Evolutionary conservation across 805 yeast genomes (phyloP).

Genomic region (Sugiyamaella chiloensis): DNA sequence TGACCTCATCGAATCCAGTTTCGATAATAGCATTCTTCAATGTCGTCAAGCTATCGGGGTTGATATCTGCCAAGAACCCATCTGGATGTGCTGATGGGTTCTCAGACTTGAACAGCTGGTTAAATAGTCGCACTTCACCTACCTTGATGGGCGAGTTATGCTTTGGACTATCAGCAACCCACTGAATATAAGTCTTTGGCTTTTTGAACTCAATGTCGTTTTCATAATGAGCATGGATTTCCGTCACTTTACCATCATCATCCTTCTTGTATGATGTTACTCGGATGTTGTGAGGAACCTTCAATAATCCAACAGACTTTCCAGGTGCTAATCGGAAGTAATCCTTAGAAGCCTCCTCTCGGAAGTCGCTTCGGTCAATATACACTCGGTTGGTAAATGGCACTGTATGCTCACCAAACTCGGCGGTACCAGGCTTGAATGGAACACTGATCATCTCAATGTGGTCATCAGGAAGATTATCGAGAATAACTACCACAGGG

Average conservation of each 20-base stretch:
- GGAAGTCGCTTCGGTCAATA: slow-evolving; percentile 87
- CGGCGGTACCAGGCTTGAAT: slow-evolving; percentile 80
- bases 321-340: slow-evolving; percentile 92
- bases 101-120: slow-evolving; percentile 83
- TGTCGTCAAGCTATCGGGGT: slow-evolving; percentile 72
- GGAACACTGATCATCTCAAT: slow-evolving; percentile 74
- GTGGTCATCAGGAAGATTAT: slow-evolving; percentile 72
- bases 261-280: slow-evolving; percentile 68
- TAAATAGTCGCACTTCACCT: slow-evolving; percentile 79
- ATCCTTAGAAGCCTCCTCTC: slow-evolving; percentile 60
- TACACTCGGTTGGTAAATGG: slow-evolving; percentile 74
- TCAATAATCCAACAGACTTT: slow-evolving; percentile 91
- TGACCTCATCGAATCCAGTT: slow-evolving; percentile 66
- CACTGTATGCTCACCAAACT: slow-evolving; percentile 70
- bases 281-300: slow-evolving; percentile 78
- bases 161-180: slow-evolving; percentile 76
- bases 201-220: slow-evolving; percentile 58
- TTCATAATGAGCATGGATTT: slow-evolving; percentile 78
- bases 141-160: slow-evolving; percentile 62
- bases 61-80: slow-evolving; percentile 82
- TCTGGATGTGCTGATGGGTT: slow-evolving; percentile 87
- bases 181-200: slow-evolving; percentile 96
- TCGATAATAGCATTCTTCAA: slow-evolving; percentile 69
- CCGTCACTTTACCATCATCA: slow-evolving; percentile 56
- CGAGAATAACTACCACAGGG: slow-evolving; percentile 80